These are phyloP conservation scores for Bipolaris oryzae DNA, from an alignment of 2,329 filamentous ascomycete species.

Conservation along the genomic window DNA sequence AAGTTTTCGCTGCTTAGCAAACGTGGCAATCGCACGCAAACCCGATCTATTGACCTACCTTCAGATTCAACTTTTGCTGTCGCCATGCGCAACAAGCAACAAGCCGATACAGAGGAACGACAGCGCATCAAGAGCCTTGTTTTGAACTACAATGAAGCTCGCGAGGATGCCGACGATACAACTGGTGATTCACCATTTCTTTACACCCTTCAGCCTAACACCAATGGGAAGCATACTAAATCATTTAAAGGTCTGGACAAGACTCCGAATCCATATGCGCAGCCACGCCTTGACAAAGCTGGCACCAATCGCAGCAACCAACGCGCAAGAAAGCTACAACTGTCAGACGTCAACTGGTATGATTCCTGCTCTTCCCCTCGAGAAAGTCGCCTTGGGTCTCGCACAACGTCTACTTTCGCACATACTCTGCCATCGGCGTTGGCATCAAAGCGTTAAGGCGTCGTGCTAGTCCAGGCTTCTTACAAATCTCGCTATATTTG, in stretches of 20 bases:
- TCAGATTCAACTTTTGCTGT: slow-evolving; percentile 93
- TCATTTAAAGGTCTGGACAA: slow-evolving; percentile 49
- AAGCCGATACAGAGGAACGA: slow-evolving; percentile 94
- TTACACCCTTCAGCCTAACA: slow-evolving; percentile 53
- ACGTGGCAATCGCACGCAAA: slow-evolving; percentile 94
- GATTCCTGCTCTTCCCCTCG: slow-evolving; percentile 36
- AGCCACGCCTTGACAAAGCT: slow-evolving; percentile 60
- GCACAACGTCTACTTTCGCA: slow-evolving; percentile 8
- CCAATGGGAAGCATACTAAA: slow-evolving; percentile 56
- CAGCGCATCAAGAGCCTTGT: slow-evolving; percentile 98
- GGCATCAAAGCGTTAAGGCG: slow-evolving; percentile 20
- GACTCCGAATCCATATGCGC: slow-evolving; percentile 51
- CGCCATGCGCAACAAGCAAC: slow-evolving; percentile 94
- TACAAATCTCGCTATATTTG: slow-evolving; percentile 5
- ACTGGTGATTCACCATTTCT: slow-evolving; percentile 66
- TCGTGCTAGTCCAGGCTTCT: slow-evolving; percentile 12
- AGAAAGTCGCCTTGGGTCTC: slow-evolving; percentile 18
- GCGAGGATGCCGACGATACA: slow-evolving; percentile 72
- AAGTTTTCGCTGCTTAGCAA: slow-evolving; percentile 96
- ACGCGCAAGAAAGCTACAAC: slow-evolving; percentile 85
- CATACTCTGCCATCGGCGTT: slow-evolving; percentile 7
- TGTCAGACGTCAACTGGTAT: slow-evolving; percentile 99
- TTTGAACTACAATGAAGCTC: slow-evolving; percentile 85
- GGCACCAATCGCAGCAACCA: slow-evolving; percentile 74
- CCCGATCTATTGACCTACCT: slow-evolving; percentile 85